Evolutionary conservation across 73 alveolate genomes (phyloP).

Genomic region (Breviolum minutum): DNA sequence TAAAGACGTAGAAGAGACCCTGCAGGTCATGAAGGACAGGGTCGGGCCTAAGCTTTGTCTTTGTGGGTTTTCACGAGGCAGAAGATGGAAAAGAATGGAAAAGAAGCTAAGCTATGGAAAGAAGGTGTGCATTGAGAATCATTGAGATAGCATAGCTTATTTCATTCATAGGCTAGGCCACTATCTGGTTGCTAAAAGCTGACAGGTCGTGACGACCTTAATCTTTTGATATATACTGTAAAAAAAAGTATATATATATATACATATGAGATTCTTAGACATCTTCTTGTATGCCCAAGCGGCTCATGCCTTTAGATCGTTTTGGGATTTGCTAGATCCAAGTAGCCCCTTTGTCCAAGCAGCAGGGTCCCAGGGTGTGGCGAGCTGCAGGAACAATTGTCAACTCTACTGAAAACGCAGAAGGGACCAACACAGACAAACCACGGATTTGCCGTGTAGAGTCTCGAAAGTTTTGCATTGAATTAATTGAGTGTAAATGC

Average conservation of each 20-base stretch:
- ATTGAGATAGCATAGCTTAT: background rate
- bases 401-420: background rate
- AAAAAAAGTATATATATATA: too few relatives aligned
- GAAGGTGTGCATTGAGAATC: background rate
- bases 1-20: conserved; percentile 5
- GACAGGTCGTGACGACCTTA: too few relatives aligned
- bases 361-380: background rate
- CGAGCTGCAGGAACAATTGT: conserved; percentile 7
- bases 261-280: too few relatives aligned
- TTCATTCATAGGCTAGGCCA: too few relatives aligned
- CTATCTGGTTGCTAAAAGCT: too few relatives aligned
- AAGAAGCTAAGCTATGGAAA: background rate
- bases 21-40: conserved; percentile 34
- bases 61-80: background rate
- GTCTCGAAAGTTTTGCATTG: background rate
- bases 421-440: background rate
- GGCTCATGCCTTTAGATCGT: too few relatives aligned
- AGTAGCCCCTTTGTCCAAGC: too few relatives aligned
- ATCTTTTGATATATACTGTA: too few relatives aligned
- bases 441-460: background rate
- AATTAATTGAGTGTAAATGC: too few relatives aligned
- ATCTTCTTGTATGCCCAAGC: too few relatives aligned
- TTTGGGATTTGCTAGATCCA: too few relatives aligned
- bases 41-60: background rate
- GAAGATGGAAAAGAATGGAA: background rate